Conservation (phyloP, 108 stramenopile species). For the Fistulifera pelliculosa region DNA sequence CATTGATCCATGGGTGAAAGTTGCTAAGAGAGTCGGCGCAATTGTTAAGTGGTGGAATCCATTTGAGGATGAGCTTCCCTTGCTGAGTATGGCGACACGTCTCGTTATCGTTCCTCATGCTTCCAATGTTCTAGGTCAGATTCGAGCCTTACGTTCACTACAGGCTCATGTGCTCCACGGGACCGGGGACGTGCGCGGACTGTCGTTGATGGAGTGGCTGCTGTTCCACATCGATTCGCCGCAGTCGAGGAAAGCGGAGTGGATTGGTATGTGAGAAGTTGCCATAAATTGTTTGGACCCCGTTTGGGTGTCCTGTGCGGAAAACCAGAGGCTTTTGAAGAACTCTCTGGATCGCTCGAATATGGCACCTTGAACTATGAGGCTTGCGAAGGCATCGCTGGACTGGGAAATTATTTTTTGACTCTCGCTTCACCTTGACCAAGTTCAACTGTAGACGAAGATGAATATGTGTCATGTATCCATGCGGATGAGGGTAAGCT, state of each 20-base stretch:
- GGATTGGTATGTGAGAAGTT: conserved; percentile 73
- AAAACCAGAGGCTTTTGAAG: conserved; percentile 8
- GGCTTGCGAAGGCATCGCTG: conserved; percentile 61
- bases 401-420: conserved; percentile 45
- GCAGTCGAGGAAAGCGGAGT: conserved; percentile 17
- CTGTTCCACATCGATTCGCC: conserved; percentile 57
- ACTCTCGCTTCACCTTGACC: conserved; percentile 5
- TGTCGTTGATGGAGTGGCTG: conserved; percentile 80
- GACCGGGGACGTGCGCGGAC: conserved; percentile 41
- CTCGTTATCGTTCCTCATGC: conserved; percentile 70
- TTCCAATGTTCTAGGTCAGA: conserved; percentile 67
- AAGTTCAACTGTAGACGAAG: neutral
- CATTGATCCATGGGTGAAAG: conserved; percentile 60
- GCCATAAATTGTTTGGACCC: conserved; percentile 76
- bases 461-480: neutral
- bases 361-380: conserved; percentile 73
- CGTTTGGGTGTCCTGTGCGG: conserved; percentile 61
- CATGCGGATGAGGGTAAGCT: no score
- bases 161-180: conserved; percentile 19
- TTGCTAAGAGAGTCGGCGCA: conserved; percentile 34
- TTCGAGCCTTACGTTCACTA: conserved; percentile 41
- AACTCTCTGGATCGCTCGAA: conserved; percentile 27
- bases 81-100: conserved; percentile 38
- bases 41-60: conserved; percentile 52
- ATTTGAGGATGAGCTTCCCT: conserved; percentile 8